Conservation (phyloP, 2,329 filamentous ascomycete species). For the Simplicillium aogashimaense region DNA sequence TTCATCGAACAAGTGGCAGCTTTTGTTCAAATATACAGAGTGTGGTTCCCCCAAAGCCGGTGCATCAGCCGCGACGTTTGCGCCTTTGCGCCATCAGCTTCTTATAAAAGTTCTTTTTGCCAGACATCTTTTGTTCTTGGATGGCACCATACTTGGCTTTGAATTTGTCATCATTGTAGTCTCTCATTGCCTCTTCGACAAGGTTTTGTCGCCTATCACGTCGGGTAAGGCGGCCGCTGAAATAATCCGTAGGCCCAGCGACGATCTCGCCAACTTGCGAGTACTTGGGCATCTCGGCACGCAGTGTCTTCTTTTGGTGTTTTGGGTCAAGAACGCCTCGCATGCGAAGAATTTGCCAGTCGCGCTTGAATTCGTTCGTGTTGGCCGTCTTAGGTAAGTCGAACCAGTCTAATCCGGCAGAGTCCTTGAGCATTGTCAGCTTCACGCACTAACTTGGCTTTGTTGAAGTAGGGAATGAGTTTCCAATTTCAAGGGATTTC, state of each 20-base stretch:
- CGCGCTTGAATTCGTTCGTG: constrained; percentile 77
- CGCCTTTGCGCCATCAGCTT: constrained; percentile 47
- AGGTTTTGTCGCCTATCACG: constrained; percentile 84
- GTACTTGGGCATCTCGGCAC: constrained; percentile 59
- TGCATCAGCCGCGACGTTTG: constrained; percentile 9
- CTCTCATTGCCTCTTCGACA: constrained; percentile 65
- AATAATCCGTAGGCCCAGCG: constrained; percentile 81
- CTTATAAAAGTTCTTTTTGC: constrained; percentile 85
- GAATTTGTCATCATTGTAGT: constrained; percentile 53
- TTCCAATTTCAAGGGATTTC: neutral
- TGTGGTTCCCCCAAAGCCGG: neutral
- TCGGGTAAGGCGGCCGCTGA: constrained; percentile 68
- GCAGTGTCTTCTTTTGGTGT: constrained; percentile 84
- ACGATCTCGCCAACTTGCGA: constrained; percentile 84
- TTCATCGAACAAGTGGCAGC: too few relatives aligned
- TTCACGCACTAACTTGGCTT: too few relatives aligned
- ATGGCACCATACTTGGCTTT: constrained; percentile 82
- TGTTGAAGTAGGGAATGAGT: too few relatives aligned
- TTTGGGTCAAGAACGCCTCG: constrained; percentile 82
- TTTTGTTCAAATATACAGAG: neutral
- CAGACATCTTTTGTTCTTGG: constrained; percentile 71
- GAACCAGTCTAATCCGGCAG: constrained; percentile 78
- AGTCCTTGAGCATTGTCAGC: constrained; percentile 23
- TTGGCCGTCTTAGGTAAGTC: constrained; percentile 75
- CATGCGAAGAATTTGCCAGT: constrained; percentile 84